phyloP scores from a whole-genome alignment of 1,284 basidiomycete genomes.

The Ustilago bromivora region DNA sequence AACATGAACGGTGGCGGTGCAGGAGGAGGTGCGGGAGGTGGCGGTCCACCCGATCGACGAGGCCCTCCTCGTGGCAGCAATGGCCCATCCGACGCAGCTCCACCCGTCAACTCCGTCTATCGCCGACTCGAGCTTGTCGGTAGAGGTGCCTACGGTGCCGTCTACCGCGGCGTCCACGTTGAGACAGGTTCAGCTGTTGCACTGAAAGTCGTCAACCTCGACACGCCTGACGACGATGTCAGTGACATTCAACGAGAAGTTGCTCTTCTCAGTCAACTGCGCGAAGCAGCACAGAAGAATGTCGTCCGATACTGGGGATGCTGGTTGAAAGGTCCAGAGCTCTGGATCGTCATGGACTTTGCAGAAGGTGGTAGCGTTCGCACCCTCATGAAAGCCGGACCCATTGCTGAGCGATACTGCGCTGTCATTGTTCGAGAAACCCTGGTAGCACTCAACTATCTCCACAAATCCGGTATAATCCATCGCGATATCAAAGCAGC shows the following conservation, averaged over 20 bases:
- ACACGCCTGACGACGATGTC: slow-evolving; percentile 91
- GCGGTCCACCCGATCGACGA: slow-evolving; percentile 40
- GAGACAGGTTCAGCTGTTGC: slow-evolving; percentile 87
- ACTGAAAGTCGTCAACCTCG: slow-evolving; percentile 97
- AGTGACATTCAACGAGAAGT: slow-evolving; percentile 97
- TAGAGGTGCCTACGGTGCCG: slow-evolving; percentile 67
- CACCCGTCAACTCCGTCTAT: slow-evolving; percentile 54
- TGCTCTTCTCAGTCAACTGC: slow-evolving; percentile 87
- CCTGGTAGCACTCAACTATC: slow-evolving; percentile 50
- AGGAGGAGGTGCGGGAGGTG: slow-evolving; percentile 38
- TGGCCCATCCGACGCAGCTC: slow-evolving; percentile 16
- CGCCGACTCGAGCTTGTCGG: slow-evolving; percentile 65
- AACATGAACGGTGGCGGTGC: slow-evolving; percentile 21
- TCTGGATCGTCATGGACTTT: slow-evolving; percentile 99
- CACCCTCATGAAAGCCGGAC: slow-evolving; percentile 82
- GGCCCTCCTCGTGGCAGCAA: slow-evolving; percentile 26
- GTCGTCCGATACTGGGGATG: slow-evolving; percentile 97
- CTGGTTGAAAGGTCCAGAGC: slow-evolving; percentile 89
- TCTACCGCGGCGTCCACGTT: slow-evolving; percentile 75
- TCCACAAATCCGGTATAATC: slow-evolving; percentile 56
- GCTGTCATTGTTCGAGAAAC: slow-evolving; percentile 90
- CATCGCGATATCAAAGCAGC: slow-evolving; percentile 62
- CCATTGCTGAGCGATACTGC: slow-evolving; percentile 87
- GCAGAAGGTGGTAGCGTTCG: slow-evolving; percentile 95
- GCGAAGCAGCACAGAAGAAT: slow-evolving; percentile 81